Evolutionary conservation across 2,329 filamentous ascomycete genomes (phyloP), one percentile per base, ranked within the genome.

Genomic region (Akanthomyces dipterigenus): DNA sequence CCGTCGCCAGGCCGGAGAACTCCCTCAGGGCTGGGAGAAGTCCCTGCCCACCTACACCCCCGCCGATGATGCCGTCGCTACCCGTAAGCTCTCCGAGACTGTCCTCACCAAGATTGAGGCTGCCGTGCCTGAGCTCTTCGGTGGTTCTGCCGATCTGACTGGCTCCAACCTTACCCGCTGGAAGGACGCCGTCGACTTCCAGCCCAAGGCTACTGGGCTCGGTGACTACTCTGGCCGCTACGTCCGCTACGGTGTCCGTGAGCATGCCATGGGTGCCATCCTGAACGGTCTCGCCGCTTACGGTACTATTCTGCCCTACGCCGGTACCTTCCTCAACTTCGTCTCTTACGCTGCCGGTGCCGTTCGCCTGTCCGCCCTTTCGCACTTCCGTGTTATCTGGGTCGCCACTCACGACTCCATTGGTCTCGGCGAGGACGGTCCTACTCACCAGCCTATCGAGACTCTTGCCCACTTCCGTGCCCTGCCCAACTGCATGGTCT

Each of bases 381-480:
- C 93, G 51, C 93, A 90, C 77, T 84, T 93, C 76, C 93, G 93
- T 71, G 83, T 87, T 74, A 93, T 99, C 82, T 96, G 95, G 88
- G 85, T 98, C 70, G 93, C 95, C 72, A 98, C 93, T 69, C 93
- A 98, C 85, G 93, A 98, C 85, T 97, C 93, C 67, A 99, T 99
- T 71, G 95, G 95, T 83, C 91, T 98, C 69, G 95, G 95, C 79
- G 95, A 99, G 82, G 95, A 99, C 73, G 95, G 95, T 66, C 93
- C 95, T 69, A 99, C 95, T 62, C 95, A 99, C 82, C 95, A 99
- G 85, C 95, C 95, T 76, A 96, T 99, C 70, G 95, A 99, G 87
- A 96, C 92, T 49, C 87, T 98, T 66, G 89, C 93, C 64, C 95
- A 98, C 81, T 98, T 98, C 91, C 93, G 95, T 76, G 95, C 95